A percentile compares a stretch with the other conserved stretches of the same genome.
These are phyloP conservation scores for Lecanoromycetidae sp. DNA, from an alignment of 2,329 filamentous ascomycete species.

Conservation along the genomic window DNA sequence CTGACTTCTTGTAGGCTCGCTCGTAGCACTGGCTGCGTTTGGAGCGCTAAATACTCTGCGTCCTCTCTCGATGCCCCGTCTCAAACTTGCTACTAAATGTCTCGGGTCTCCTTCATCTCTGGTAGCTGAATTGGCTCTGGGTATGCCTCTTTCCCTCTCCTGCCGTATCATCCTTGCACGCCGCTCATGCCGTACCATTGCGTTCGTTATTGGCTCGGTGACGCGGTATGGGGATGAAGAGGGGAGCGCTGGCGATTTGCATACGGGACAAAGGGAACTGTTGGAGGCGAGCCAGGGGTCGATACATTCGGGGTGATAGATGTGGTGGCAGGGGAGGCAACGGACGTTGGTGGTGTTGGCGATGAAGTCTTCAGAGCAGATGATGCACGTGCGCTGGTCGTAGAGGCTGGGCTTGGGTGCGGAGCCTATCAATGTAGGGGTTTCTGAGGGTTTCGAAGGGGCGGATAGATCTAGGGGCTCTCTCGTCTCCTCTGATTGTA, in stretches of 20 bases:
- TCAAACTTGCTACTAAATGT: not conserved
- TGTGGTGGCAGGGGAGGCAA: slow-evolving; percentile 79
- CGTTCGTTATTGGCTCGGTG: slow-evolving; percentile 60
- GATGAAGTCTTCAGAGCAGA: slow-evolving; percentile 74
- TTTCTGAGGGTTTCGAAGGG: not conserved
- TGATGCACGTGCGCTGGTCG: slow-evolving; percentile 74
- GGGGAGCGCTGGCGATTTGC: slow-evolving; percentile 73
- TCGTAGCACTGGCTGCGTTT: not conserved
- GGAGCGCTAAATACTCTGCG: slow-evolving; percentile 1
- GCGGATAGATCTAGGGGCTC: not conserved
- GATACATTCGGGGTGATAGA: slow-evolving; percentile 87
- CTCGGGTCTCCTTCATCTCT: not conserved
- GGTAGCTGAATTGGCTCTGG: no score
- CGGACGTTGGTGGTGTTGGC: slow-evolving; percentile 60
- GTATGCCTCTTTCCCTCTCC: not conserved
- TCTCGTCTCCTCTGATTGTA: slow-evolving; percentile 7
- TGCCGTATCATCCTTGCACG: slow-evolving; percentile 47
- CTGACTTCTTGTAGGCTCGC: slow-evolving; percentile 3
- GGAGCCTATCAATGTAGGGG: not conserved
- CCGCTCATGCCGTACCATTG: slow-evolving; percentile 73
- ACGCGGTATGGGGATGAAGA: no score
- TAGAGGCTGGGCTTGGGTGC: slow-evolving; percentile 30
- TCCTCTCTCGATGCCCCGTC: not conserved
- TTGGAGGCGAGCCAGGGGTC: slow-evolving; percentile 67
- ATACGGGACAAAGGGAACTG: slow-evolving; percentile 81